Percentiles rank a stretch among this genome's conserved stretches.
These are phyloP conservation scores for Buxus sempervirens DNA, from an alignment of 164 flowering plant species.

Conservation along the genomic window DNA sequence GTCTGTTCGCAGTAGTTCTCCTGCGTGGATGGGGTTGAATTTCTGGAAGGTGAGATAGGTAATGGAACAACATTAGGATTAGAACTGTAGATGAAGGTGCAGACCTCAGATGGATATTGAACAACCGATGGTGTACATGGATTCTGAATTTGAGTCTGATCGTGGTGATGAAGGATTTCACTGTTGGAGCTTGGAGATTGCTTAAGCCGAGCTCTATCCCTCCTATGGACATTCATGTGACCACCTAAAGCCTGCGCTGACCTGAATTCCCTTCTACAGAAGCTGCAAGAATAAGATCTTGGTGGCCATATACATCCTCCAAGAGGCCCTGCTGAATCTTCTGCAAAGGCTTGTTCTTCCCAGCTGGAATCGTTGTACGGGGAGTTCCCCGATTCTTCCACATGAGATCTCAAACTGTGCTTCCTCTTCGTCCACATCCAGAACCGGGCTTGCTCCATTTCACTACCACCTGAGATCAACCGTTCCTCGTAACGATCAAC, in stretches of 20 bases:
- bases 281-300: slow-evolving; percentile 83
- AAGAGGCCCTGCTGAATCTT: slow-evolving; percentile 68
- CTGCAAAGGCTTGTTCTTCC: slow-evolving; percentile 96
- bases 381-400: slow-evolving; percentile 14
- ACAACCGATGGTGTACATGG: slow-evolving; percentile 20
- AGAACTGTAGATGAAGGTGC: slow-evolving; percentile 37
- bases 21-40: slow-evolving; percentile 29
- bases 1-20: slow-evolving; percentile 17
- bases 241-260: slow-evolving; percentile 98
- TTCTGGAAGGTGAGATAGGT: slow-evolving; percentile 36
- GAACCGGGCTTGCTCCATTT: slow-evolving; percentile 49
- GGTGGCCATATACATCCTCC: slow-evolving; percentile 94
- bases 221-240: slow-evolving; percentile 91
- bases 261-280: slow-evolving; percentile 80
- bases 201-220: slow-evolving; percentile 80
- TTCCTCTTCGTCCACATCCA: slow-evolving; percentile 64
- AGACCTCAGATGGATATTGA: slow-evolving; percentile 34
- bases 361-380: slow-evolving; percentile 52
- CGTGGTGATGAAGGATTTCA: slow-evolving; percentile 23
- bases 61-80: slow-evolving; percentile 35
- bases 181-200: slow-evolving; percentile 35
- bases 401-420: slow-evolving; percentile 25
- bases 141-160: slow-evolving; percentile 16
- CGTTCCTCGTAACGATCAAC: too few relatives aligned
- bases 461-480: background rate